These are phyloP conservation scores for Triticum dicoccoides DNA, from an alignment of 176 grass and related monocot species.

Conservation along the genomic window DNA sequence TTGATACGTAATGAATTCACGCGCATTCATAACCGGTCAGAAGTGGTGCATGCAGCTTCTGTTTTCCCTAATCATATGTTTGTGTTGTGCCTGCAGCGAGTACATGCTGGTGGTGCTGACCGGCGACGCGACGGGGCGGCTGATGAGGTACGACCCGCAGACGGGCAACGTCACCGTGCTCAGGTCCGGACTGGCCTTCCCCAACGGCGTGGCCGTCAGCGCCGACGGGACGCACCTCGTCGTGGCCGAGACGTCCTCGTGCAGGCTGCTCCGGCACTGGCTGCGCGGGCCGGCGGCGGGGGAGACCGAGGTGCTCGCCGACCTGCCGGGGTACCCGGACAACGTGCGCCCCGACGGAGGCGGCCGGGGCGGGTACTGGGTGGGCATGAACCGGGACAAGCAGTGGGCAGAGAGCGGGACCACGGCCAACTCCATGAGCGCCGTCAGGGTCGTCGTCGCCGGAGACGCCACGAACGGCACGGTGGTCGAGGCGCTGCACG, in stretches of 20 bases:
- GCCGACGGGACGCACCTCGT: conserved; percentile 60
- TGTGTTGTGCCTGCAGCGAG: conserved; percentile 40
- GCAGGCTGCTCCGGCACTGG: conserved; percentile 68
- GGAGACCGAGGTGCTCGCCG: conserved; percentile 41
- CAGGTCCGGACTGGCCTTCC: conserved; percentile 46
- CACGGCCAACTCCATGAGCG: conserved; percentile 30
- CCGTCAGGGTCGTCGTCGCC: conserved; percentile 48
- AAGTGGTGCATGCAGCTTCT: not conserved
- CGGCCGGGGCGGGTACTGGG: conserved; percentile 59
- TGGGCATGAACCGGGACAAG: conserved; percentile 65
- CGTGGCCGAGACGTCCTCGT: conserved; percentile 48
- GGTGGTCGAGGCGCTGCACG: conserved; percentile 43
- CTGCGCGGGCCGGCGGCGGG: conserved; percentile 44
- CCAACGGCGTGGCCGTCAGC: conserved; percentile 74
- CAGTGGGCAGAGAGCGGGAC: not conserved
- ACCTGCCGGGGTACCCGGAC: conserved; percentile 85
- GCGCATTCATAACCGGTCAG: not conserved
- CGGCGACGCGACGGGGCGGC: conserved; percentile 58
- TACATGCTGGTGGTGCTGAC: conserved; percentile 44
- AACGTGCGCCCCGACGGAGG: conserved; percentile 49
- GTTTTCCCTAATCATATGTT: no score
- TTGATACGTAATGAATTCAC: not conserved
- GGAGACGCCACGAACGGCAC: conserved; percentile 9
- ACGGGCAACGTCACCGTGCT: conserved; percentile 52
- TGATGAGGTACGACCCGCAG: conserved; percentile 56